Base-by-base conservation (phyloP, 305 asterid genomes). In the Fraxinus latifolia region DNA sequence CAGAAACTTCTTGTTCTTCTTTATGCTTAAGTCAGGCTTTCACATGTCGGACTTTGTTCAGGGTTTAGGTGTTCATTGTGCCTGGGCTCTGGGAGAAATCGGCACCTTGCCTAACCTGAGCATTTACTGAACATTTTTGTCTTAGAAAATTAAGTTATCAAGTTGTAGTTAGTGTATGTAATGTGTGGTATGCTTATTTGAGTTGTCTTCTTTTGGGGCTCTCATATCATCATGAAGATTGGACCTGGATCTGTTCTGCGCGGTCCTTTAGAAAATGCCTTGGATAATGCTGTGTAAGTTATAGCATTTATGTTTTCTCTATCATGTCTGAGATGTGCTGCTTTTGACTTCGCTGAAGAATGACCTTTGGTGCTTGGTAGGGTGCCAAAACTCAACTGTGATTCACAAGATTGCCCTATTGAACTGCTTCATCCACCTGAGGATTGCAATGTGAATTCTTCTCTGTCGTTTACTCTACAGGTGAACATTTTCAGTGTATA, bases 361-460 rank as follows among this genome's bases (percentile, higher is more conserved):
- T 85, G 42, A 7, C 79, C 23, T 77, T 67, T 84, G 80, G 80
- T 83, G 77, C 86, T 86, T 87, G 68, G 50, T 82, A 96, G 99
- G 91, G 89, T 79, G 27, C 97, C 98, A 29, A 91, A 92, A 87
- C 93, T 96, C 81, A 86, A 92, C 76, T 96, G 99, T 78, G 82
- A 90, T 55, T 84, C 86, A 6, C 85, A 93, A 86, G 94, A 87
- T 78, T 96, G 99, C 86, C 98, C 99, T 7, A 31, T 58, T 74
- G 99, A 96, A 90, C 87, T 96, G 87, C 93, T 96, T 81, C 92
- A 90, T 74, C 99, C 99, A 60, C 99, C 99, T 74, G 99, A 96
- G 85, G 99, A 96, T 86, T 96, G 99, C 87, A 96, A 95, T 31
- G 98, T 95, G 91, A 96, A 96, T 87, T 93, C 99, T 84, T 96